Percentiles rank a stretch among this genome's conserved stretches.
phyloP scores from a whole-genome alignment of 2,329 filamentous ascomycete genomes.

The Oidium heveae region DNA sequence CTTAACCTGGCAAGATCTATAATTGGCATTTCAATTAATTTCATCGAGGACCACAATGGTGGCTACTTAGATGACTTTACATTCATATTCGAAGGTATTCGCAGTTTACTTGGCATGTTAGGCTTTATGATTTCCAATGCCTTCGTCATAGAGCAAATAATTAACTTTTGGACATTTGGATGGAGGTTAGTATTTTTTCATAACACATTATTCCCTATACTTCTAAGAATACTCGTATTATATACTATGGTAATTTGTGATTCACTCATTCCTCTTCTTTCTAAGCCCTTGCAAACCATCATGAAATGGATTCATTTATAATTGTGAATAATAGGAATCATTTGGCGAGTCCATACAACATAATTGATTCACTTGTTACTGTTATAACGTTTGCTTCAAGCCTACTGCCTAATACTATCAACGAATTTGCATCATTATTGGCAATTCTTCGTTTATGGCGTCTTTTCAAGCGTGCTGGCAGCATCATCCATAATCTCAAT shows the following conservation, averaged over 20 bases:
- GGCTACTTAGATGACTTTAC: neutral
- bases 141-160: conserved; percentile 36
- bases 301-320: neutral
- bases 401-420: conserved; percentile 28
- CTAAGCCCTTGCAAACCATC: neutral
- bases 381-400: conserved; percentile 35
- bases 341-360: neutral
- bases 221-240: no score
- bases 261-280: neutral
- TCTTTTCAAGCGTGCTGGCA: conserved; percentile 38
- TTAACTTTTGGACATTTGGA: conserved; percentile 36
- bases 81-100: conserved; percentile 9
- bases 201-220: no score
- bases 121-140: conserved; percentile 35
- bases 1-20: conserved; percentile 26
- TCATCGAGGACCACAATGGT: conserved; percentile 16
- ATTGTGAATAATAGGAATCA: neutral
- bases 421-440: conserved; percentile 40
- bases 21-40: conserved; percentile 23
- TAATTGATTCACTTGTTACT: conserved; percentile 22
- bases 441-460: conserved; percentile 42
- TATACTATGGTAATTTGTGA: neutral
- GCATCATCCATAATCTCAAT: neutral
- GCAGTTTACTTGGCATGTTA: conserved; percentile 22
- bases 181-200: conserved; percentile 17